phyloP scores from a whole-genome alignment of 2,329 filamentous ascomycete genomes.

The Trichoderma pleuroti region DNA sequence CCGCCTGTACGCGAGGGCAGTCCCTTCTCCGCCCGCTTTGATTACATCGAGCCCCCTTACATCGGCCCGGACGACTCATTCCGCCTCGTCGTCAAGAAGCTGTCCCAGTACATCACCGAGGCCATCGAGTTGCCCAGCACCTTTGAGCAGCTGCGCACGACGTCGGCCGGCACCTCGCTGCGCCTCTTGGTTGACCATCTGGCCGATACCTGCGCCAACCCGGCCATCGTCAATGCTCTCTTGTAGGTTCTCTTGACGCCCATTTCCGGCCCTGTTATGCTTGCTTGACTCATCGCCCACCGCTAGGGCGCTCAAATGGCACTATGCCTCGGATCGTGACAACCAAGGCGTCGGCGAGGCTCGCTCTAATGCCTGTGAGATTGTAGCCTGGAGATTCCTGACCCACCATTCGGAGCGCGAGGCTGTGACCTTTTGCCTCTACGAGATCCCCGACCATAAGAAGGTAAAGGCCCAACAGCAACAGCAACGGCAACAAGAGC shows the following conservation, averaged over 20 bases:
- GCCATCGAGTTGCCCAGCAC: constrained; percentile 62
- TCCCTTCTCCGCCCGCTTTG: constrained; percentile 34
- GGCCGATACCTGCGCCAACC: constrained; percentile 60
- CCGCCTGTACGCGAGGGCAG: constrained; percentile 34
- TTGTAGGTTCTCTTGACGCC: constrained; percentile 50
- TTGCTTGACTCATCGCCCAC: constrained; percentile 13
- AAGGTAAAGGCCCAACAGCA: constrained; percentile 20
- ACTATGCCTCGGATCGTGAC: constrained; percentile 63
- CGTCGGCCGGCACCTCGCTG: constrained; percentile 57
- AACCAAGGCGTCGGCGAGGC: constrained; percentile 64
- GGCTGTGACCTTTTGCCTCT: constrained; percentile 69
- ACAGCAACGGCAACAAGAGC: background rate
- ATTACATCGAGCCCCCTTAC: constrained; percentile 46
- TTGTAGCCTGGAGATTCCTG: constrained; percentile 76
- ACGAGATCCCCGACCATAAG: constrained; percentile 58
- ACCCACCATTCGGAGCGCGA: constrained; percentile 68
- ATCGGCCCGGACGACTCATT: constrained; percentile 59
- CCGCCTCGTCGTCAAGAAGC: constrained; percentile 62
- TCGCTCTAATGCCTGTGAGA: constrained; percentile 71
- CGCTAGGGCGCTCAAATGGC: constrained; percentile 68
- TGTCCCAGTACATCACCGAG: constrained; percentile 62
- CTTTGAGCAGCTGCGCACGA: constrained; percentile 71
- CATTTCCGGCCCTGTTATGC: background rate
- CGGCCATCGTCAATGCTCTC: constrained; percentile 67
- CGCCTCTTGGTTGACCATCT: constrained; percentile 62